A percentile compares a stretch with the other conserved stretches of the same genome.
Conservation (phyloP, 805 yeast species). For the Candida parachauliodes region DNA sequence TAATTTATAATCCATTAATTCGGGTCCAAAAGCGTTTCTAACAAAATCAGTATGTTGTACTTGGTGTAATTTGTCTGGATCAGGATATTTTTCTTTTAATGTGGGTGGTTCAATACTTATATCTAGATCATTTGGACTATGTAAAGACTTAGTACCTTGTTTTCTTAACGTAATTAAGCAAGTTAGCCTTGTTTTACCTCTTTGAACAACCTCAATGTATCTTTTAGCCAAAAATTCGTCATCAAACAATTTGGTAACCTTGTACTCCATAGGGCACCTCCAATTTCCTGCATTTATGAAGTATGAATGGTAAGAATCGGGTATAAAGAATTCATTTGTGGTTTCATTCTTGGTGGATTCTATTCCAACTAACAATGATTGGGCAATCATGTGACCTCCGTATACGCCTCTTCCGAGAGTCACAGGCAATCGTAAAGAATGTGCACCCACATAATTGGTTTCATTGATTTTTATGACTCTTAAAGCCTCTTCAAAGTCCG, state of each 20-base stretch:
- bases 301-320: slow-evolving; percentile 61
- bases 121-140: slow-evolving; percentile 6
- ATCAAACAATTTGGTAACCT: slow-evolving; percentile 49
- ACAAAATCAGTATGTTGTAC: slow-evolving; percentile 35
- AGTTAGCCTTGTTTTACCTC: slow-evolving; percentile 46
- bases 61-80: slow-evolving; percentile 22
- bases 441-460: slow-evolving; percentile 28
- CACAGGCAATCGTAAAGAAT: slow-evolving; percentile 33
- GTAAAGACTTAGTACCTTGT: slow-evolving; percentile 9
- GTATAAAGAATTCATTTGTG: slow-evolving; percentile 29
- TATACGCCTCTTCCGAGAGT: slow-evolving; percentile 60
- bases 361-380: slow-evolving; percentile 58
- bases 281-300: slow-evolving; percentile 56
- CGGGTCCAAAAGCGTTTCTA: slow-evolving; percentile 35
- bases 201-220: slow-evolving; percentile 54
- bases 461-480: slow-evolving; percentile 22
- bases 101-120: slow-evolving; percentile 16
- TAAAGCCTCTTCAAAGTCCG: slow-evolving; percentile 32
- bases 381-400: slow-evolving; percentile 70
- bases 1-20: slow-evolving; percentile 28
- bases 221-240: slow-evolving; percentile 52
- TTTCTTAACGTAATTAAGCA: slow-evolving; percentile 46
- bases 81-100: slow-evolving; percentile 21
- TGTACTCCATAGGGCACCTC: slow-evolving; percentile 44
- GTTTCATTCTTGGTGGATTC: slow-evolving; percentile 32